phyloP scores from a whole-genome alignment of 768 basidiomycete species.

The Strobilomyces confusus region DNA sequence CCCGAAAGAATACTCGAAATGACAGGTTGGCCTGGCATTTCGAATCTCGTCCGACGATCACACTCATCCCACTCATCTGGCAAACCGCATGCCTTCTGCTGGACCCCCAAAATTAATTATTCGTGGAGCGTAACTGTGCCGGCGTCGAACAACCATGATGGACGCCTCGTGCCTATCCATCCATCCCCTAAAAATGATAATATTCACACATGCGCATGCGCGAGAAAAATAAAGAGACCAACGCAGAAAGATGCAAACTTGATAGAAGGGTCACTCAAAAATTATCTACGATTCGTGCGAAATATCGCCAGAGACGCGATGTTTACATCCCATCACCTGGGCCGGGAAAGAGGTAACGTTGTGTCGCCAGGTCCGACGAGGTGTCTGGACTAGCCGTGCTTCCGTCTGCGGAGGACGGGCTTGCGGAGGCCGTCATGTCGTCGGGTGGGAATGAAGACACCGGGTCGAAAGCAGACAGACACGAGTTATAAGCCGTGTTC shows the following conservation, averaged over 20 bases:
- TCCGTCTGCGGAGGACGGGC: slow-evolving; percentile 21
- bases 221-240: background rate
- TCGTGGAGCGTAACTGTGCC: background rate
- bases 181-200: background rate
- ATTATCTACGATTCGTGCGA: slow-evolving; percentile 1
- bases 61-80: slow-evolving; percentile 3
- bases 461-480: slow-evolving; percentile 16
- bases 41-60: slow-evolving; percentile 18
- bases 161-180: background rate
- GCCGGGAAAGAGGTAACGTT: slow-evolving; percentile 17
- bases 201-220: background rate
- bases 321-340: slow-evolving; percentile 13
- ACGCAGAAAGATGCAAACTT: background rate
- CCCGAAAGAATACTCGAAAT: background rate
- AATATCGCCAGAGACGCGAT: background rate
- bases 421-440: slow-evolving; percentile 20
- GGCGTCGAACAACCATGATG: background rate
- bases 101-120: background rate
- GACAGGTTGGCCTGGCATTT: slow-evolving; percentile 10
- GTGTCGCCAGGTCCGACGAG: slow-evolving; percentile 14
- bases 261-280: background rate
- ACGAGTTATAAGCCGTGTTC: slow-evolving; percentile 6
- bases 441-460: slow-evolving; percentile 10
- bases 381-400: slow-evolving; percentile 18
- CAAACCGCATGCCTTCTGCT: background rate